Evolutionary conservation across 1,139 yeast species (phyloP).

Genomic region (Candida pseudoviswanathii): DNA sequence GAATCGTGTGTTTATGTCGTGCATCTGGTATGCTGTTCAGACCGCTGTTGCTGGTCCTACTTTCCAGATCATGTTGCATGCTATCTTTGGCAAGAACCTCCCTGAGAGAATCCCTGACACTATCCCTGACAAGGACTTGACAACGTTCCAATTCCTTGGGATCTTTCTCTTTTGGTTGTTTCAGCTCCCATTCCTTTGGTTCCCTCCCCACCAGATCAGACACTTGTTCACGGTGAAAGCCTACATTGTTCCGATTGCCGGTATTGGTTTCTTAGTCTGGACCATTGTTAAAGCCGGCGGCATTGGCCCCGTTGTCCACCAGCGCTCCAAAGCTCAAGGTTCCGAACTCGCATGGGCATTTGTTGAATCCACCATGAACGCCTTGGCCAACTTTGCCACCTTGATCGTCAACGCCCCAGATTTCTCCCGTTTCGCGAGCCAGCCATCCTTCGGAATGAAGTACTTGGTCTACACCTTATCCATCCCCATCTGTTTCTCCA

Average conservation of each 20-base stretch:
- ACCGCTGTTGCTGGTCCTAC: slow-evolving; percentile 83
- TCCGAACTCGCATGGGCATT: slow-evolving; percentile 80
- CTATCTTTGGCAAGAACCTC: slow-evolving; percentile 67
- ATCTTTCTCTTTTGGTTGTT: slow-evolving; percentile 80
- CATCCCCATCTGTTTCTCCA: slow-evolving; percentile 75
- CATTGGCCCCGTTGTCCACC: slow-evolving; percentile 67
- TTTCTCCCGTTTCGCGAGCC: slow-evolving; percentile 77
- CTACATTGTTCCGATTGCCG: slow-evolving; percentile 74
- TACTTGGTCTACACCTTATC: slow-evolving; percentile 54
- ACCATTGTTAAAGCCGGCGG: slow-evolving; percentile 75
- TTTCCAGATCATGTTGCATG: slow-evolving; percentile 67
- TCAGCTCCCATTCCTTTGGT: slow-evolving; percentile 76
- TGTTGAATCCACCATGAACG: slow-evolving; percentile 74
- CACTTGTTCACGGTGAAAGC: slow-evolving; percentile 84
- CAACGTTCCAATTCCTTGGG: slow-evolving; percentile 69
- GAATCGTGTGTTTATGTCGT: slow-evolving; percentile 80
- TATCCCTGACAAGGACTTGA: slow-evolving; percentile 50
- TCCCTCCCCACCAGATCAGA: slow-evolving; percentile 79
- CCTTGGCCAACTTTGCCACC: slow-evolving; percentile 85
- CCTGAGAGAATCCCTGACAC: slow-evolving; percentile 45
- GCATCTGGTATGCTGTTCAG: slow-evolving; percentile 86
- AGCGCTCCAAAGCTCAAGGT: slow-evolving; percentile 52
- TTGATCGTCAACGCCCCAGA: slow-evolving; percentile 88
- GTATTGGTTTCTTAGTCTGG: slow-evolving; percentile 79
- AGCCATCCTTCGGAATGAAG: slow-evolving; percentile 43